A percentile compares a stretch with the other conserved stretches of the same genome.
phyloP scores from a whole-genome alignment of 192 early-diverging fungal species.

The Pecoramyces ruminantium region DNA sequence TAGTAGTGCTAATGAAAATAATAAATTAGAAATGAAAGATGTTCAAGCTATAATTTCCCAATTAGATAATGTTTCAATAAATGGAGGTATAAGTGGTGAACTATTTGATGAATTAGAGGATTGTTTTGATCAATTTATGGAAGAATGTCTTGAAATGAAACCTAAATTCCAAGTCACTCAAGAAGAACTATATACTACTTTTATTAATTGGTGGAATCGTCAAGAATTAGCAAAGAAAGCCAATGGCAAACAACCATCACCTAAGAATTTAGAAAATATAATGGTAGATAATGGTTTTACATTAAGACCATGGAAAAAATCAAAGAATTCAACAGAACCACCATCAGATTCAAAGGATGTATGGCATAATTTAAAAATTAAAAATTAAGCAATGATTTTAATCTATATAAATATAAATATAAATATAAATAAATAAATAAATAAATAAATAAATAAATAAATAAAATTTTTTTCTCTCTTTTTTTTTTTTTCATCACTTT shows the following conservation, averaged over 20 bases:
- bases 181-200: not conserved
- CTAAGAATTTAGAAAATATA: not conserved
- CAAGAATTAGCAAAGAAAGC: not conserved
- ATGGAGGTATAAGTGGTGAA: not conserved
- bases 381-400: not conserved
- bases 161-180: not conserved
- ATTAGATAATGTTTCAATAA: not conserved
- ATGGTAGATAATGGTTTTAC: not conserved
- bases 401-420: no score
- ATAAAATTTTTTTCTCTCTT: no score
- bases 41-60: not conserved
- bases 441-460: no score
- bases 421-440: no score
- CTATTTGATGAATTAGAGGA: not conserved
- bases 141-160: not conserved
- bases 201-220: not conserved
- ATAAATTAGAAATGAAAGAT: no score
- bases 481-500: no score
- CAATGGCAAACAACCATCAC: not conserved
- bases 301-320: not conserved
- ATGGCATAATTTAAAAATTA: not conserved
- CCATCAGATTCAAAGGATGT: not conserved
- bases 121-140: not conserved
- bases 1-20: not conserved
- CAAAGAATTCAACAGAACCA: not conserved